These are phyloP conservation scores for Sphaerobolus stellatus DNA, from an alignment of 1,284 basidiomycete genomes.

Conservation along the genomic window DNA sequence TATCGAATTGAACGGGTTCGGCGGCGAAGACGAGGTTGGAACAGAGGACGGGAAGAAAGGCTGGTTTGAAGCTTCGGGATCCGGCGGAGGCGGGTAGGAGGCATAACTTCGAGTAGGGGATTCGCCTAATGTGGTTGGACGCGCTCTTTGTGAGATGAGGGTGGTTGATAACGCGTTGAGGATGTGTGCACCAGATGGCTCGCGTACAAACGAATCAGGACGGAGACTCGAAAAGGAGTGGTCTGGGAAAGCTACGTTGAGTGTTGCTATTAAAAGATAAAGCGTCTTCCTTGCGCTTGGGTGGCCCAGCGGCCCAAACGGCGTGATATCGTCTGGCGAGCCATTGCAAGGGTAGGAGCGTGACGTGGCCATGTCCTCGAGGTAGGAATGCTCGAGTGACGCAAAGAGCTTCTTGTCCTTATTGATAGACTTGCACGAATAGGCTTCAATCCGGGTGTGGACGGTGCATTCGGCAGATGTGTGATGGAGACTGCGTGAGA, in stretches of 20 bases:
- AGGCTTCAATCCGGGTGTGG: conserved; percentile 93
- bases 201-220: conserved; percentile 87
- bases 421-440: conserved; percentile 96
- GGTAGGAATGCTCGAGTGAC: conserved; percentile 83
- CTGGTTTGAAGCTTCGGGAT: conserved; percentile 22
- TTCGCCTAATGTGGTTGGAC: conserved; percentile 42
- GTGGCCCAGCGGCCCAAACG: conserved; percentile 75
- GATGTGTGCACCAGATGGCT: conserved; percentile 74
- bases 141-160: conserved; percentile 62
- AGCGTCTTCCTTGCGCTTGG: conserved; percentile 83
- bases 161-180: conserved; percentile 81
- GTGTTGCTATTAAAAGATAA: conserved; percentile 92
- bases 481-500: conserved; percentile 81
- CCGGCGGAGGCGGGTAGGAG: conserved; percentile 72
- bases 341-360: conserved; percentile 69
- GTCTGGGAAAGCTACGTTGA: conserved; percentile 97
- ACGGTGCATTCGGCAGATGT: conserved; percentile 89
- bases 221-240: conserved; percentile 95
- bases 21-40: conserved; percentile 67
- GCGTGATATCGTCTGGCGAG: conserved; percentile 69
- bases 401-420: conserved; percentile 97
- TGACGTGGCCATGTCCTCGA: conserved; percentile 61
- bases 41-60: conserved; percentile 68
- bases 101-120: conserved; percentile 75
- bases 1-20: conserved; percentile 41